Evolutionary conservation across 495 filamentous ascomycete species (phyloP).

Genomic region (Hypoxylon lenormandii): DNA sequence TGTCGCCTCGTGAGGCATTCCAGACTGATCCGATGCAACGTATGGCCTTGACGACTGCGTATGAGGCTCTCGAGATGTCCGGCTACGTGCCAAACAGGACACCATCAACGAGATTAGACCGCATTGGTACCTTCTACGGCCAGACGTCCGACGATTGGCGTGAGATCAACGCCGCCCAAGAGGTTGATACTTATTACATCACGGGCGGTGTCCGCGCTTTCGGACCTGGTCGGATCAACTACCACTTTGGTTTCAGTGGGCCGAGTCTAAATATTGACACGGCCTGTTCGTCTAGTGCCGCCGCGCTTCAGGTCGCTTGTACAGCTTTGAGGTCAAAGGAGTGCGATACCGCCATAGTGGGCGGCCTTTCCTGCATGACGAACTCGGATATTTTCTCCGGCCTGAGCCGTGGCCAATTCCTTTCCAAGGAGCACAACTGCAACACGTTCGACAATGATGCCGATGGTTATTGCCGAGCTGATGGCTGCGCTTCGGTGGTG

Average conservation of each 20-base stretch:
- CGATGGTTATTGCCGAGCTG: slow-evolving; percentile 82
- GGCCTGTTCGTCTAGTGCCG: slow-evolving; percentile 86
- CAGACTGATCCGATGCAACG: slow-evolving; percentile 92
- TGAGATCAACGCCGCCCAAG: slow-evolving; percentile 88
- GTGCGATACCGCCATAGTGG: slow-evolving; percentile 85
- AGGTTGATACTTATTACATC: slow-evolving; percentile 94
- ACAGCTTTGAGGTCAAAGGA: slow-evolving; percentile 83
- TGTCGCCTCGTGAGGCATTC: slow-evolving; percentile 90
- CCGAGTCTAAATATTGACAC: slow-evolving; percentile 89
- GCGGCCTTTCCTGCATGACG: slow-evolving; percentile 81
- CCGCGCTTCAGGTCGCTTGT: slow-evolving; percentile 86
- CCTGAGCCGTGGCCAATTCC: slow-evolving; percentile 83
- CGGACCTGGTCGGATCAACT: slow-evolving; percentile 86
- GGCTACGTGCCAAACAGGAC: slow-evolving; percentile 89
- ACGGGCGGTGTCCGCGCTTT: slow-evolving; percentile 90
- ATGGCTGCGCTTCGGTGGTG: slow-evolving; percentile 76
- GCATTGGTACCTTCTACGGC: slow-evolving; percentile 92
- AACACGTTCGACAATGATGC: slow-evolving; percentile 82
- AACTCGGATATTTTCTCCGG: slow-evolving; percentile 88
- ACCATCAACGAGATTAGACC: slow-evolving; percentile 81
- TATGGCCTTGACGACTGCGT: slow-evolving; percentile 83
- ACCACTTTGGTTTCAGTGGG: slow-evolving; percentile 86
- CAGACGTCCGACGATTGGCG: slow-evolving; percentile 93
- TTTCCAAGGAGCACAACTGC: slow-evolving; percentile 82
- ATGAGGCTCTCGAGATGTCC: slow-evolving; percentile 91